Percentiles rank a stretch among this genome's conserved stretches.
phyloP scores from a whole-genome alignment of 2,329 filamentous ascomycete species.

The Fusarium brachygibbosum region DNA sequence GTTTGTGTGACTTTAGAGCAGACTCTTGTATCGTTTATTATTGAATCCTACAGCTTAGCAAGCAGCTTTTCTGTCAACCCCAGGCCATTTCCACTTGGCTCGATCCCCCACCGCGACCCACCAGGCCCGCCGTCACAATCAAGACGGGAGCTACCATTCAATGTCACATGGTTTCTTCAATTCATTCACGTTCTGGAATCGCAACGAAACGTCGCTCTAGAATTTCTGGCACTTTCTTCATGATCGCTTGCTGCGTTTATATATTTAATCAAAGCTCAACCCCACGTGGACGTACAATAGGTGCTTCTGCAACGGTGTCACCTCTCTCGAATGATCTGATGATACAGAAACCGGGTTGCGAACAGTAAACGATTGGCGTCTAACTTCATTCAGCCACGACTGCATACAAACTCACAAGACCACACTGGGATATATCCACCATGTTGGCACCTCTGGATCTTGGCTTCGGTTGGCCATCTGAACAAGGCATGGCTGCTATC shows the following conservation, averaged over 20 bases:
- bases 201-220: constrained; percentile 16
- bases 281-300: constrained; percentile 29
- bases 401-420: constrained; percentile 17
- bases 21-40: no score
- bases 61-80: no score
- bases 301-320: constrained; percentile 52
- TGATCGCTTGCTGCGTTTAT: background rate
- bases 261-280: constrained; percentile 7
- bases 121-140: background rate
- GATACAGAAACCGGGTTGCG: constrained; percentile 43
- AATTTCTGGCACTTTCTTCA: constrained; percentile 22
- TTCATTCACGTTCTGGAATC: constrained; percentile 35
- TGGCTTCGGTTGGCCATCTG: constrained; percentile 32
- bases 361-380: constrained; percentile 54
- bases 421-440: constrained; percentile 26
- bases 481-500: constrained; percentile 43
- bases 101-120: background rate
- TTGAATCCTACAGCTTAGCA: no score
- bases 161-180: constrained; percentile 34
- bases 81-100: background rate
- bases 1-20: no score
- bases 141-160: background rate
- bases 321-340: constrained; percentile 6
- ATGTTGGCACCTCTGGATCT: constrained; percentile 42
- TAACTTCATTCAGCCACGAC: constrained; percentile 38